Evolutionary conservation across 208 protist species (phyloP).

Genomic region (Trypanosoma caninum): DNA sequence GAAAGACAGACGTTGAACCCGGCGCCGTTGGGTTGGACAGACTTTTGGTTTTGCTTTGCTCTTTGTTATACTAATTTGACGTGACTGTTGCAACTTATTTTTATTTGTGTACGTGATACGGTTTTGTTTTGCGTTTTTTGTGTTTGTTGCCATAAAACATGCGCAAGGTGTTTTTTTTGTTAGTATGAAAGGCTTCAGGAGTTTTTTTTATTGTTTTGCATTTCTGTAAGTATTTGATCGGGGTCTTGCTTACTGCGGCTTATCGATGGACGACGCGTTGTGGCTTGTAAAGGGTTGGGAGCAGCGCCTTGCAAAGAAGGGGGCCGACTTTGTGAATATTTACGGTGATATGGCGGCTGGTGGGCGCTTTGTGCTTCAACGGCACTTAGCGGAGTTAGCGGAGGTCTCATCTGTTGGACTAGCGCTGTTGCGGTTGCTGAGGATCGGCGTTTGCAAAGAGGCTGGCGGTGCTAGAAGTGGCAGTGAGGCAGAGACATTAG

Average conservation of each 20-base stretch:
- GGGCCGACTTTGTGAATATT: neutral
- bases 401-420: neutral
- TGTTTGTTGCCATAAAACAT: neutral
- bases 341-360: neutral
- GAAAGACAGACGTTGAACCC: no score
- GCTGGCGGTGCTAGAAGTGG: neutral
- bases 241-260: neutral
- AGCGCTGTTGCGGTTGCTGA: constrained; percentile 1
- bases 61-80: neutral
- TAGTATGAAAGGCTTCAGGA: neutral
- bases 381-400: neutral
- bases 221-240: neutral
- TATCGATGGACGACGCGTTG: constrained; percentile 1
- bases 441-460: neutral
- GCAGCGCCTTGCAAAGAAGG: neutral
- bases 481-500: neutral
- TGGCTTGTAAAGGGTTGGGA: neutral
- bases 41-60: neutral
- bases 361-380: neutral
- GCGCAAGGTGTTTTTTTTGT: neutral
- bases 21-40: no score
- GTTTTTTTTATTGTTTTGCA: neutral
- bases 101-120: neutral
- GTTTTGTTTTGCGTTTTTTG: neutral
- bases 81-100: no score